phyloP scores from a whole-genome alignment of 352 stramenopile genomes.

The Globisporangium yorkense region DNA sequence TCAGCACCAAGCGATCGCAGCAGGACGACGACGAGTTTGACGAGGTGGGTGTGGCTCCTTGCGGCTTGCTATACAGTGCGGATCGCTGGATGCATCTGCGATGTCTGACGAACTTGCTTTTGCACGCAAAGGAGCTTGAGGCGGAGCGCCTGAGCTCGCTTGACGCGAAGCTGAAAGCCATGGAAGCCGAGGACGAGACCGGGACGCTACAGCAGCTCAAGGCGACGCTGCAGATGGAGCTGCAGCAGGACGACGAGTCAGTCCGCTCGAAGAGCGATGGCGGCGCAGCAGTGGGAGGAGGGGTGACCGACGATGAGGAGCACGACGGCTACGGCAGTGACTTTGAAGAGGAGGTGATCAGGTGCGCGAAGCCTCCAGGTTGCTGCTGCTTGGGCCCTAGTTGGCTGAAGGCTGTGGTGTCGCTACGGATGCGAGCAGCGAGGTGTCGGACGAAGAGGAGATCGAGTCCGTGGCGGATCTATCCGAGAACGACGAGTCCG shows the following conservation, averaged over 20 bases:
- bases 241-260: slow-evolving; percentile 41
- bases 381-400: not conserved
- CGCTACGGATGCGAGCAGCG: not conserved
- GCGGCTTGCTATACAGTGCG: not conserved
- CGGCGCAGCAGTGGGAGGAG: not conserved
- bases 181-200: slow-evolving; percentile 80
- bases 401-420: not conserved
- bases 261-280: slow-evolving; percentile 14
- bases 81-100: not conserved
- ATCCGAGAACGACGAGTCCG: slow-evolving; percentile 36
- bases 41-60: slow-evolving; percentile 19
- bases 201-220: slow-evolving; percentile 77
- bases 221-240: slow-evolving; percentile 51
- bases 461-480: slow-evolving; percentile 39
- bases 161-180: slow-evolving; percentile 75
- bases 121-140: slow-evolving; percentile 29
- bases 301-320: slow-evolving; percentile 15
- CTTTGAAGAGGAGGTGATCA: slow-evolving; percentile 78
- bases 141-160: slow-evolving; percentile 52
- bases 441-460: slow-evolving; percentile 16
- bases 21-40: slow-evolving; percentile 55
- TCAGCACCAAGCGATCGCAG: not conserved
- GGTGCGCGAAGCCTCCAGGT: slow-evolving; percentile 20
- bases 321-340: slow-evolving; percentile 73
- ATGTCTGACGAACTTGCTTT: not conserved